These are phyloP conservation scores for Podila epigama DNA, from an alignment of 192 early-diverging fungal genomes.

Conservation along the genomic window DNA sequence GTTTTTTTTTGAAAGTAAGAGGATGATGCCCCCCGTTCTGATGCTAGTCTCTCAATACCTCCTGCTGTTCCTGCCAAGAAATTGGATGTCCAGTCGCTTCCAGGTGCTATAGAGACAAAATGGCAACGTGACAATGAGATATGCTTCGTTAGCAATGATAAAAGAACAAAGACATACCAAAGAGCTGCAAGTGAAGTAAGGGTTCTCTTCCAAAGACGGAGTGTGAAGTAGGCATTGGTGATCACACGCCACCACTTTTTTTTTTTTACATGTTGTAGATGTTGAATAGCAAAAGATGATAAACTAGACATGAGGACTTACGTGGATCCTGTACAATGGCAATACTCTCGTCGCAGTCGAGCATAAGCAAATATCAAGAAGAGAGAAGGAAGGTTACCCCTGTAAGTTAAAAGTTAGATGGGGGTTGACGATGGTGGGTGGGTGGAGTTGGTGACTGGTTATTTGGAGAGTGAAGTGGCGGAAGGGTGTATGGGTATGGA, in stretches of 20 bases:
- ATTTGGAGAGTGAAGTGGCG: neutral
- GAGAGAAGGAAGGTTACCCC: no score
- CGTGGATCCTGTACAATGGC: slow-evolving; percentile 45
- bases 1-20: neutral
- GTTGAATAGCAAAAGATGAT: no score
- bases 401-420: neutral
- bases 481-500: no score
- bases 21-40: neutral
- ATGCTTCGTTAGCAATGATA: neutral
- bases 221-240: neutral
- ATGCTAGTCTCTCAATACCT: slow-evolving; percentile 22
- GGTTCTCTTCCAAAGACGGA: no score
- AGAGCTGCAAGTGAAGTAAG: neutral
- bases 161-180: slow-evolving; percentile 4
- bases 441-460: neutral
- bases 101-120: slow-evolving; percentile 15
- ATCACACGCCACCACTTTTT: neutral
- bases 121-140: neutral
- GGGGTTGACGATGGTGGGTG: neutral
- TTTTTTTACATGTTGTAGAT: neutral
- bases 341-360: slow-evolving; percentile 49
- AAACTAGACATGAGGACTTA: slow-evolving; percentile 6
- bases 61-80: slow-evolving; percentile 48
- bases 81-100: slow-evolving; percentile 42
- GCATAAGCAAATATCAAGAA: slow-evolving; percentile 41